A percentile compares a stretch with the other conserved stretches of the same genome.
Conservation (phyloP, 306 rosid genomes). For the Fragaria vesca region DNA sequence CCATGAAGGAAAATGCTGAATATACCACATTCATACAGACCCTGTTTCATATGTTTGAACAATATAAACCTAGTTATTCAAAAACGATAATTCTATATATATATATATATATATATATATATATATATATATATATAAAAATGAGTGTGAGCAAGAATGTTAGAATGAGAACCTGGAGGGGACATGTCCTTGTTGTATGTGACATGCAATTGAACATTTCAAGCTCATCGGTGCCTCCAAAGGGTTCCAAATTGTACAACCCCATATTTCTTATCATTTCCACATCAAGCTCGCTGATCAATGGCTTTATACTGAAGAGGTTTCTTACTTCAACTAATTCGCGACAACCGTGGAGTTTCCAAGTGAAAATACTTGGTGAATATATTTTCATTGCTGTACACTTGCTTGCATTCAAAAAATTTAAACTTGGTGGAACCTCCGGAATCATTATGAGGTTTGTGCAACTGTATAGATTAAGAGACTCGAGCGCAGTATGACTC, state of each 20-base stretch:
- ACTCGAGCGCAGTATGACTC: neutral
- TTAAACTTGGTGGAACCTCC: neutral
- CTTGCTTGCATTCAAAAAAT: neutral
- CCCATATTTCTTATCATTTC: neutral
- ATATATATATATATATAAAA: too few species aligned
- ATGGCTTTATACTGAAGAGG: neutral
- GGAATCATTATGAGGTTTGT: neutral
- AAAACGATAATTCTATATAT: neutral
- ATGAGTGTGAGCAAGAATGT: neutral
- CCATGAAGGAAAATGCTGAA: neutral
- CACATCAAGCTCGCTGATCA: neutral
- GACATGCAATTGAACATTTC: neutral
- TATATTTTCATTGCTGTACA: neutral
- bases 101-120: too few species aligned
- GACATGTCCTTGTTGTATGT: neutral
- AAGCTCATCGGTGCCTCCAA: neutral
- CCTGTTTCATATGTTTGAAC: neutral
- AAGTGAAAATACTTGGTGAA: neutral
- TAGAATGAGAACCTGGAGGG: neutral
- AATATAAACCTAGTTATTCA: too few species aligned
- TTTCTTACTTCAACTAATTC: neutral
- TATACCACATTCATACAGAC: neutral
- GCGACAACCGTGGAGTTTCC: neutral
- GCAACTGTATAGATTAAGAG: accelerated
- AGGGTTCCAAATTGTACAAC: neutral